These are phyloP conservation scores for Cryphonectria radicalis DNA, from an alignment of 2,329 filamentous ascomycete genomes.

Conservation along the genomic window DNA sequence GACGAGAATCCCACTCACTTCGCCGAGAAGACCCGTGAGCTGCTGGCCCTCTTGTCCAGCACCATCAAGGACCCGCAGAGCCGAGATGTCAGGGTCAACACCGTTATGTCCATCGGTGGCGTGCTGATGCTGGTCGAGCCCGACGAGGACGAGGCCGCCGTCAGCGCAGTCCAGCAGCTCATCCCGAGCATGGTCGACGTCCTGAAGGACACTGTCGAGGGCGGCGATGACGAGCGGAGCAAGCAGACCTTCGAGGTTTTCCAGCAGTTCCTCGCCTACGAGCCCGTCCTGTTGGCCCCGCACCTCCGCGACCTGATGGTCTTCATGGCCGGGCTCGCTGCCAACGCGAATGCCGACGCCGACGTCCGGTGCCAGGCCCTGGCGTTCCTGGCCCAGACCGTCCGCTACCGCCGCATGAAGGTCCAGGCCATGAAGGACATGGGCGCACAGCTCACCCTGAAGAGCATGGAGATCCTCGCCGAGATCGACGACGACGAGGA, in stretches of 20 bases:
- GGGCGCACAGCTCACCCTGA: conserved; percentile 83
- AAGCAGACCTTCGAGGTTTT: conserved; percentile 95
- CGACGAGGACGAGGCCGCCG: conserved; percentile 77
- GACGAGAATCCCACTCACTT: conserved; percentile 88
- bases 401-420: conserved; percentile 93
- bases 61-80: conserved; percentile 92
- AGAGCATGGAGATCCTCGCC: conserved; percentile 85
- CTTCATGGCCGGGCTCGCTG: conserved; percentile 90
- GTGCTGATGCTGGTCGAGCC: conserved; percentile 86
- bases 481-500: conserved; percentile 82
- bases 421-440: conserved; percentile 85
- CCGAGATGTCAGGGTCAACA: conserved; percentile 91
- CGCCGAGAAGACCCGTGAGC: conserved; percentile 75
- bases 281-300: conserved; percentile 78
- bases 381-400: conserved; percentile 90
- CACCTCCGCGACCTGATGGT: conserved; percentile 89
- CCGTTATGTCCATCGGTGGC: conserved; percentile 86
- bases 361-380: conserved; percentile 89
- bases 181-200: conserved; percentile 89
- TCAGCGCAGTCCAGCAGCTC: conserved; percentile 77
- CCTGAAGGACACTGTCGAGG: conserved; percentile 80
- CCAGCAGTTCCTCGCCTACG: conserved; percentile 90
- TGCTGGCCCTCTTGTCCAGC: conserved; percentile 82
- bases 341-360: conserved; percentile 76
- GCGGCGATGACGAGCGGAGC: conserved; percentile 81